phyloP scores from a whole-genome alignment of 345 rosid genomes.

The Aquilaria sinensis region DNA sequence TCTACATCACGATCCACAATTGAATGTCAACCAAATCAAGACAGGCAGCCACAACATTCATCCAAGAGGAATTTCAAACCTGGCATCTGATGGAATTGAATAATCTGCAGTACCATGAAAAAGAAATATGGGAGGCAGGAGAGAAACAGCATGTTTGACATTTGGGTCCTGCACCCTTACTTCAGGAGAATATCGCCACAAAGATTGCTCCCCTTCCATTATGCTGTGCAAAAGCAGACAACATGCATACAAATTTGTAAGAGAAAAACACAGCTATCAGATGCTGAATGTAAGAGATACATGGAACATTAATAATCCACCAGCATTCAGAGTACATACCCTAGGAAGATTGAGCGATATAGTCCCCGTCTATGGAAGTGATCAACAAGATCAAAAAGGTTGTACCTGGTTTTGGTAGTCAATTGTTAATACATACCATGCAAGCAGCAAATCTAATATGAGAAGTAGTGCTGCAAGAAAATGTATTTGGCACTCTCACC shows the following conservation, averaged over 20 bases:
- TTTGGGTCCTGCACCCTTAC: conserved; percentile 61
- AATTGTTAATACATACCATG: background rate
- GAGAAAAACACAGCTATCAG: background rate
- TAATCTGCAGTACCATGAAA: conserved; percentile 90
- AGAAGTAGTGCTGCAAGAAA: background rate
- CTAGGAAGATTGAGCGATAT: conserved; percentile 62
- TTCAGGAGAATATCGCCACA: conserved; percentile 72
- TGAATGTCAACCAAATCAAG: background rate
- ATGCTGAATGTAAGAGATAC: too few species aligned
- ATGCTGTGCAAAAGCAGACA: conserved; percentile 36
- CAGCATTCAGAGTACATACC: conserved; percentile 28
- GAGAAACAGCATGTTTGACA: conserved; percentile 40
- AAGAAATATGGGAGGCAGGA: conserved; percentile 64
- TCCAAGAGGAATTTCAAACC: conserved; percentile 38
- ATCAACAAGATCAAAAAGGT: conserved; percentile 65
- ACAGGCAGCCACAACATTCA: too few species aligned
- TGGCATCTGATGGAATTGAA: conserved; percentile 81
- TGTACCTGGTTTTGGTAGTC: conserved; percentile 50
- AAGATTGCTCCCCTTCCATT: conserved; percentile 88
- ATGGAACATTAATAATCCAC: too few species aligned
- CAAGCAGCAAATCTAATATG: background rate
- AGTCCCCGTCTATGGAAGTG: conserved; percentile 77
- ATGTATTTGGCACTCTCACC: conserved; percentile 24
- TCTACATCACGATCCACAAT: too few species aligned
- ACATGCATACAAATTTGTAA: too few species aligned